Evolutionary conservation across 352 stramenopile genomes (phyloP), one percentile per base, ranked within the genome.

Genomic region (Phytophthora pini): DNA sequence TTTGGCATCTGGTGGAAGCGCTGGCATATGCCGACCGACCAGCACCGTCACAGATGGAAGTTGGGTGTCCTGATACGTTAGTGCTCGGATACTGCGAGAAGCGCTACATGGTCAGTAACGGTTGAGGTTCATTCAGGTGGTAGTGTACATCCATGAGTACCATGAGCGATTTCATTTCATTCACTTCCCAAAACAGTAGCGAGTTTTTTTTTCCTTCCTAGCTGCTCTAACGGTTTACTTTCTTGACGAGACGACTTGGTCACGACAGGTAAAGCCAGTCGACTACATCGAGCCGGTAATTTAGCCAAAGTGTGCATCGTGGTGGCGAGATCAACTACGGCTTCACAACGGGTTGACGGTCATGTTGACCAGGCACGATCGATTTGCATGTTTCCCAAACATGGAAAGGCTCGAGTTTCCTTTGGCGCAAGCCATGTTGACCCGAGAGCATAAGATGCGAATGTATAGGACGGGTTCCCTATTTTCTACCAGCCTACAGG

Each of bases 301-400:
- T 29, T 12, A 57, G 38, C 38, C 34, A 26, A n/a, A 27, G 20
- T 48, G 43, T 26, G 38, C 27, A 38, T 43, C 29, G 47, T 32
- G 47, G 24, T 36, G 38, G 29, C 36, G 13, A 20, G 29, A 31
- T 40, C 54, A 61, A 49, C 55, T 49, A 7, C 54, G 54, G 53
- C 41, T 1, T 20, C 10, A 46, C 54, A 32, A 47, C 43, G 13
- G 20, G 17, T 32, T 34, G 29, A 5, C 5, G 12, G 36, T 43
- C 36, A 20, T 6, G 12, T 43, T 41, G 32, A 13, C 31, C 36
- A 48, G 12, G 44, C 31, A 61, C 54, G 43, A 53, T 47, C 22
- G 41, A 54, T 61, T 61, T 61, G 54, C 51, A 45, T 8, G 15
- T 10, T 48, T 47, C 8, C 40, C 12, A 46, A 51, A 60, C 7